phyloP scores from a whole-genome alignment of 257 asterid species.

The Salvia miltiorrhiza region DNA sequence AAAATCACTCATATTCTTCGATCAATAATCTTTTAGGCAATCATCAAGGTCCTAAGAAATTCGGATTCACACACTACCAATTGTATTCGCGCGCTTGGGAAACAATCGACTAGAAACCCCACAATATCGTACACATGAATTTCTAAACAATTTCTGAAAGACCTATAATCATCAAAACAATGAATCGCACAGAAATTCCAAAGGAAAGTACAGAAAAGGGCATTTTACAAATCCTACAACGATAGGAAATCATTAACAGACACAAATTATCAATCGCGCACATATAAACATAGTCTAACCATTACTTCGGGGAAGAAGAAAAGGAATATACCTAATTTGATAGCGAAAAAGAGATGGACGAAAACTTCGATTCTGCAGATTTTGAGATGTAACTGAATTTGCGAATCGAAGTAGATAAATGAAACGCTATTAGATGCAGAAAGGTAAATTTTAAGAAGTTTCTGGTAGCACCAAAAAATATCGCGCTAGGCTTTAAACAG shows the following conservation, averaged over 20 bases:
- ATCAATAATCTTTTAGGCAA: background rate
- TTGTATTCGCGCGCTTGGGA: background rate
- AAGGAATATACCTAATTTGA: background rate
- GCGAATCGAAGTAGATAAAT: background rate
- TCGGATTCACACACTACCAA: background rate
- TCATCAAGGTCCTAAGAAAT: background rate
- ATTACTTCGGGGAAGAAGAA: background rate
- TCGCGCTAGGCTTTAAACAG: too few relatives aligned
- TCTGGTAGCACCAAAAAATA: background rate
- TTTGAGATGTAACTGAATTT: background rate
- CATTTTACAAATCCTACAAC: background rate
- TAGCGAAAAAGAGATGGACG: background rate
- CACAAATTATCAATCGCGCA: background rate
- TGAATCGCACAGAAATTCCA: background rate
- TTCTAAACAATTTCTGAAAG: background rate
- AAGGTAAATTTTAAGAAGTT: background rate
- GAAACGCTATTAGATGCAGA: background rate
- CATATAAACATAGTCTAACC: background rate
- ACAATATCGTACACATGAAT: background rate
- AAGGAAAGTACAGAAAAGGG: background rate
- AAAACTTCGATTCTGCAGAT: conserved; percentile 4
- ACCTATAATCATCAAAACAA: background rate
- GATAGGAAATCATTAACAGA: background rate
- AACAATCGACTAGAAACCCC: background rate
- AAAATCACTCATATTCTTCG: background rate